These are phyloP conservation scores for Ophiostoma populinum DNA, from an alignment of 2,329 filamentous ascomycete species.

Conservation along the genomic window DNA sequence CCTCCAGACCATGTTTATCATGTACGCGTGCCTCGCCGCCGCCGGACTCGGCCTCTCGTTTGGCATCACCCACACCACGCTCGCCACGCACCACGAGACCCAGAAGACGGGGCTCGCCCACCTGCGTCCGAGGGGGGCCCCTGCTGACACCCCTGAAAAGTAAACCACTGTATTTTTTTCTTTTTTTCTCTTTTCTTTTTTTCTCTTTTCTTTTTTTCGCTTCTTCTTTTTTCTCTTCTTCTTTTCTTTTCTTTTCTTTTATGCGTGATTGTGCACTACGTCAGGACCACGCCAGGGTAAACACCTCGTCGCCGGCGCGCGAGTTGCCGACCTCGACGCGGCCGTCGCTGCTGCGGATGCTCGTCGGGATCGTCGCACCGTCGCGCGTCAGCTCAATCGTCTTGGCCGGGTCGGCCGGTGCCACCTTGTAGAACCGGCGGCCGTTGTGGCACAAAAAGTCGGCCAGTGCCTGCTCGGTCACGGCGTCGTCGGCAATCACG, in stretches of 20 bases:
- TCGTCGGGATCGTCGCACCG: slow-evolving; percentile 23
- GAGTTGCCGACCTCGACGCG: slow-evolving; percentile 27
- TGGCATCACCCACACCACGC: slow-evolving; percentile 28
- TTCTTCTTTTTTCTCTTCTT: background rate
- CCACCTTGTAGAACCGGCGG: slow-evolving; percentile 34
- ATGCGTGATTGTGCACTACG: background rate
- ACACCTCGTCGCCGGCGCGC: slow-evolving; percentile 23
- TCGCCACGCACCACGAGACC: slow-evolving; percentile 38
- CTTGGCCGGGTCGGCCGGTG: slow-evolving; percentile 13
- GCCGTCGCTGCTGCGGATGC: slow-evolving; percentile 22
- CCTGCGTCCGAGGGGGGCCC: slow-evolving; percentile 13
- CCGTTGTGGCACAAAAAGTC: slow-evolving; percentile 37
- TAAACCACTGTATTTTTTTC: no score
- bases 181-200: background rate
- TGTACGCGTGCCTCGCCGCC: slow-evolving; percentile 34
- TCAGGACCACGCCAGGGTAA: slow-evolving; percentile 24
- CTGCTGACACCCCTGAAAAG: background rate
- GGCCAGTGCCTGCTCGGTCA: slow-evolving; percentile 36
- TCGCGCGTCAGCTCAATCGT: slow-evolving; percentile 23
- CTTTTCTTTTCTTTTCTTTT: background rate
- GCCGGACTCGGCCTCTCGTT: slow-evolving; percentile 30
- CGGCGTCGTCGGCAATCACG: slow-evolving; percentile 30
- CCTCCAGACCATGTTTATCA: slow-evolving; percentile 38
- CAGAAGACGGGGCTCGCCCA: slow-evolving; percentile 38
- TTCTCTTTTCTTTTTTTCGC: background rate